A percentile compares a stretch with the other conserved stretches of the same genome.
Evolutionary conservation across 352 stramenopile species (phyloP).

Genomic region (Pythium periplocum): DNA sequence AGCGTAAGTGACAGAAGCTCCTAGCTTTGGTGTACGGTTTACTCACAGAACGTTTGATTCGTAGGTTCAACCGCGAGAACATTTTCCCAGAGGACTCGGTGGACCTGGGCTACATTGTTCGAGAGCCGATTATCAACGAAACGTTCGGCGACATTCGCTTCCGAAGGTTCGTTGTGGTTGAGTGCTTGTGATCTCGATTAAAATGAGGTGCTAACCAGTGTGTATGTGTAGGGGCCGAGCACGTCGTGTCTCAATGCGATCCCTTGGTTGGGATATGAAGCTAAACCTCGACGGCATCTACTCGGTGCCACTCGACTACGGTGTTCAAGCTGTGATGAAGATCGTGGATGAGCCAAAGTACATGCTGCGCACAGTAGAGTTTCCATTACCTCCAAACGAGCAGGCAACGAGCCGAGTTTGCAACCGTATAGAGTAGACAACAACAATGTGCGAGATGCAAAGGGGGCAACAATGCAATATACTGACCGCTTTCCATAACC

Average conservation of each 20-base stretch:
- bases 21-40: background rate
- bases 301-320: constrained; percentile 84
- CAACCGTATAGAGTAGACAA: background rate
- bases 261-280: constrained; percentile 87
- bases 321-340: constrained; percentile 88
- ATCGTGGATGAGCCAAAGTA: constrained; percentile 85
- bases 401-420: constrained; percentile 10
- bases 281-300: constrained; percentile 86
- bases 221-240: constrained; percentile 51
- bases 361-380: constrained; percentile 78
- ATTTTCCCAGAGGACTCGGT: constrained; percentile 78
- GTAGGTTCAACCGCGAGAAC: constrained; percentile 83
- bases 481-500: too few species aligned
- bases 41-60: constrained; percentile 5
- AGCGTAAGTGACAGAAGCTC: constrained; percentile 34
- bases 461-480: too few species aligned
- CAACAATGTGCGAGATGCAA: background rate
- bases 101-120: constrained; percentile 84
- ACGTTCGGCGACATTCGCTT: constrained; percentile 88
- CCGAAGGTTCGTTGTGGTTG: constrained; percentile 42
- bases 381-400: constrained; percentile 22
- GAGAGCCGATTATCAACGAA: constrained; percentile 87
- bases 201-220: background rate
- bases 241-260: constrained; percentile 82
- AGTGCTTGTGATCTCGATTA: too few species aligned